phyloP scores from a whole-genome alignment of 306 rosid genomes.

The Castanospermum australe region DNA sequence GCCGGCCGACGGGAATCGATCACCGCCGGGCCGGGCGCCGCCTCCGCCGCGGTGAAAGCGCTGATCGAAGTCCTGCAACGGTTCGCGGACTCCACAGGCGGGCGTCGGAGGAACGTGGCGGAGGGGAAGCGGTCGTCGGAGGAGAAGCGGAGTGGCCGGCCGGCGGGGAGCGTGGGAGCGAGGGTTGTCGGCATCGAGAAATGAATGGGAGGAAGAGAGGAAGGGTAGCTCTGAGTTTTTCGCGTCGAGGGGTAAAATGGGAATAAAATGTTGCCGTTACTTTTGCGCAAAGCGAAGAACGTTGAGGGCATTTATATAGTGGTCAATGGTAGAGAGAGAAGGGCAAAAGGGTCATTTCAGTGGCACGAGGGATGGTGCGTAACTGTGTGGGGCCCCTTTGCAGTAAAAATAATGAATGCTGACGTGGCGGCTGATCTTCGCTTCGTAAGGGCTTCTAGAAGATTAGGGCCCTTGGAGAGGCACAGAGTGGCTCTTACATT shows the following conservation, averaged over 20 bases:
- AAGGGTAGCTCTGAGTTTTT: neutral
- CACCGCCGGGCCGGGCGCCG: neutral
- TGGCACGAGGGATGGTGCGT: conserved; percentile 17
- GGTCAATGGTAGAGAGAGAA: conserved; percentile 20
- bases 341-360: conserved; percentile 8
- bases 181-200: conserved; percentile 21
- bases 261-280: neutral
- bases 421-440: conserved; percentile 4
- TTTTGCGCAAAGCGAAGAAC: neutral
- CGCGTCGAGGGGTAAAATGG: conserved; percentile 7
- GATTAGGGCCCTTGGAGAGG: neutral
- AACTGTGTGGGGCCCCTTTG: neutral
- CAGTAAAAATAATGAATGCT: neutral
- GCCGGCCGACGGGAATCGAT: neutral
- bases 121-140: neutral
- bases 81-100: neutral
- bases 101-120: neutral
- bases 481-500: no score
- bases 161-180: neutral
- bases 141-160: neutral
- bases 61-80: neutral
- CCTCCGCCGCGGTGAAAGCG: neutral
- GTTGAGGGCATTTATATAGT: conserved; percentile 17
- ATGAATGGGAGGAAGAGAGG: neutral
- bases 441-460: conserved; percentile 32